Evolutionary conservation across 495 filamentous ascomycete species (phyloP), one percentile per base, ranked within the genome.

Genomic region (Friedmanniomyces simplex): DNA sequence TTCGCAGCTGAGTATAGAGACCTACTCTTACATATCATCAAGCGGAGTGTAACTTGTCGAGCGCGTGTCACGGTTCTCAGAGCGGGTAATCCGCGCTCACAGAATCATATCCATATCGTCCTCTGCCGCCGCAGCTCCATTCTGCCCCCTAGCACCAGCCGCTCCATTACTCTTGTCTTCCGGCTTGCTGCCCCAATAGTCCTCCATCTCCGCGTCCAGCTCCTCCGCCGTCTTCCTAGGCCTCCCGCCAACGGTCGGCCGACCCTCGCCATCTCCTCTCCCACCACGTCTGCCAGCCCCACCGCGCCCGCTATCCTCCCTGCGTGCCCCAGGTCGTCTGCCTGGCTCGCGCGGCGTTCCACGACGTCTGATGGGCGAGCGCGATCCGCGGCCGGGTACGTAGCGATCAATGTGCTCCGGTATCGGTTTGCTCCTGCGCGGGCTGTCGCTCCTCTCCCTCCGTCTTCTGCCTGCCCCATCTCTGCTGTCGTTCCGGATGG

Each of bases 181-280:
- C 3, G 25, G 11, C 46, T 49, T 59, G 18, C 34, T 55, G 30
- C 71, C 77, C 76, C 87, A 97, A 71, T 97, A 97, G 66, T 95
- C 88, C 34, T 82, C 90, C 91, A 97, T 97, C 74, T 97, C 91
- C 36, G 86, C 84, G 66, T 97, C 91, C 39, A 97, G 74, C 66
- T 97, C 87, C 63, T 94, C 88, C 50, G 89, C 86, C 6, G 91
- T 96, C 80, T 95, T 96, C 68, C 81, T 85, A 1, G 84, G 85
- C 50, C 91, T 78, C 25, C 70, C 74, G 43, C 82, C 81, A 55
- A 62, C 69, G 36, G 57, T 16, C 36, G 53, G 34, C n/a, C 64
- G 5, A 8, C 59, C 65, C 6, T 63, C 62, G 0, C 52, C 60
- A 47, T 61, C 62, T 8, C 37, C 42, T n/a, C 67, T 69, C 7